These are phyloP conservation scores for Rhizophagus prolifer DNA, from an alignment of 192 early-diverging fungal species.

Conservation along the genomic window DNA sequence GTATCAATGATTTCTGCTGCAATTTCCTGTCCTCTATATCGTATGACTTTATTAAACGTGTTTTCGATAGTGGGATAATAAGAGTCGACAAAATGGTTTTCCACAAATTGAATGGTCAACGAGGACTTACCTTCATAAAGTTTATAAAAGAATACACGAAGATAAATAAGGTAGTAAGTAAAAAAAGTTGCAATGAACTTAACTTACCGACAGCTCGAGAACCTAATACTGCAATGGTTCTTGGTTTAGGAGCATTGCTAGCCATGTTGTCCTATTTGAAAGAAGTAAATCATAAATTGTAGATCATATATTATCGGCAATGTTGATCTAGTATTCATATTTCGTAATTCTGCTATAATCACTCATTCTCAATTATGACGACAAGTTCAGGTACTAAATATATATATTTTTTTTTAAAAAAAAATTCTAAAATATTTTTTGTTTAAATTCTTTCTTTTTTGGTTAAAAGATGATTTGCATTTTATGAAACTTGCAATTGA, in stretches of 20 bases:
- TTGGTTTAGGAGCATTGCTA: slow-evolving; percentile 52
- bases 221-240: slow-evolving; percentile 81
- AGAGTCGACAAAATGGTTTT: slow-evolving; percentile 85
- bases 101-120: slow-evolving; percentile 89
- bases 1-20: slow-evolving; percentile 92
- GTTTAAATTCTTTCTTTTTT: no score
- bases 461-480: slow-evolving; percentile 50
- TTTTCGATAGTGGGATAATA: slow-evolving; percentile 98
- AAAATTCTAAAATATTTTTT: no score
- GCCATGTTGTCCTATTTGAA: background rate
- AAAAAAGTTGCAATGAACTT: background rate
- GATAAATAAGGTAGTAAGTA: background rate
- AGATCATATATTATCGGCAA: no score
- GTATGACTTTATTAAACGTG: slow-evolving; percentile 84
- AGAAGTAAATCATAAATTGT: no score
- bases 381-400: no score
- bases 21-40: slow-evolving; percentile 80
- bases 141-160: slow-evolving; percentile 25
- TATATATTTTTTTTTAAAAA: no score
- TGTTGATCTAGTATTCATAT: no score
- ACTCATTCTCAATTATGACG: no score
- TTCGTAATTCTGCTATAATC: no score
- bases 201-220: slow-evolving; percentile 72
- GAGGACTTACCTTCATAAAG: slow-evolving; percentile 72
- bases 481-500: slow-evolving; percentile 84